Evolutionary conservation across 2,329 filamentous ascomycete genomes (phyloP), one percentile per base, ranked within the genome.

Genomic region (Penicillium digitatum): DNA sequence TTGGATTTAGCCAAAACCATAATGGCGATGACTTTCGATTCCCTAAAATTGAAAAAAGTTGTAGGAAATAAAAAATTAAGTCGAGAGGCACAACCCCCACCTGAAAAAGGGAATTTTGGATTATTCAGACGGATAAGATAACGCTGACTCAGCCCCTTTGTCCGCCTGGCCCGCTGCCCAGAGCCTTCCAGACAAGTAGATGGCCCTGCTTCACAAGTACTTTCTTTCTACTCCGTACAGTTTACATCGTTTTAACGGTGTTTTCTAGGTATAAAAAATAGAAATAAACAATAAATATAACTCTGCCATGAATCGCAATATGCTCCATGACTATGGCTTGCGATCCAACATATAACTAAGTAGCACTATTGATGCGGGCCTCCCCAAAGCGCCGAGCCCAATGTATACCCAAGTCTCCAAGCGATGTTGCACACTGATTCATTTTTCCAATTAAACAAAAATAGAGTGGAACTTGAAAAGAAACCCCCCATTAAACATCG

Each of bases 1-100:
- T 96, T 97, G 63, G 91, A 96, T 79, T 97, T 99, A 75, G 94
- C 86, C 68, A 89, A 77, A 67, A 87, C 85, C 87, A 89, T 89
- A 39, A 63, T 79, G 73, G 49, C 40, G 37, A 51, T 57, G 55
- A 27, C 51, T 46, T 44, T 37, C 2, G 18, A 26, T 39, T 52
- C 32, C 18, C 26, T 27, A 32, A 52, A 47, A 31, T 56, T 38
- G 27, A 43, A 38, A 49, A 51, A 51, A 43, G 48, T 62, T 55
- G 49, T 42, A 55, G 56, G 53, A 61, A 55, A 58, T 39, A 57
- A 56, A 52, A 54, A 59, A 48, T 44, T 37, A 43, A 52, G 43
- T 47, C 49, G 42, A 48, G 48, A 29, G 45, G 42, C 37, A 43
- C 49, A 64, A 67, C 63, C 62, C 48, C 63, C 63, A 61, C 63